Evolutionary conservation across 345 rosid genomes (phyloP).

Genomic region (Hibiscus mutabilis): DNA sequence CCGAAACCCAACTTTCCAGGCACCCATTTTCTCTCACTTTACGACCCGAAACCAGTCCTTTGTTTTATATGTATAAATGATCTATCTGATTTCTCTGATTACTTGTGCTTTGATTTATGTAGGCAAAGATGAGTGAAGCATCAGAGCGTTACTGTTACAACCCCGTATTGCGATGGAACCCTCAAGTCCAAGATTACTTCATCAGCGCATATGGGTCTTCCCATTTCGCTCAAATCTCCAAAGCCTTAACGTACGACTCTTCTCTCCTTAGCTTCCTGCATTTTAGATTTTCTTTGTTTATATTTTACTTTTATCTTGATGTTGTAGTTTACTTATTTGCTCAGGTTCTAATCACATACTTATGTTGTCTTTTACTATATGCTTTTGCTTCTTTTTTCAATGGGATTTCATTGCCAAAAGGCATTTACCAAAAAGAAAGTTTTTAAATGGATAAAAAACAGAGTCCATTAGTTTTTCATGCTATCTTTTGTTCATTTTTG

Average conservation of each 20-base stretch:
- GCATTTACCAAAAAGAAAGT: not conserved
- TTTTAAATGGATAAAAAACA: not conserved
- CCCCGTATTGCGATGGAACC: conserved; percentile 71
- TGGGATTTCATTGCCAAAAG: not conserved
- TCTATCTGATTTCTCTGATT: not conserved
- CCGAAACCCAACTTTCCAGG: conserved; percentile 17
- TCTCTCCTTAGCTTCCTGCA: not conserved
- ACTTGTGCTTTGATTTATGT: not conserved
- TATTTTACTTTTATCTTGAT: not conserved
- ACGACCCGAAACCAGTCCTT: not conserved
- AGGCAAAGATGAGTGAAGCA: conserved; percentile 42
- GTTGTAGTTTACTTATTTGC: not conserved
- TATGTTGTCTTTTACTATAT: not conserved
- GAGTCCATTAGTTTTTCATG: not conserved
- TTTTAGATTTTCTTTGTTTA: not conserved
- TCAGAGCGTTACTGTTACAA: conserved; percentile 65
- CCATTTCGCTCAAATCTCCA: conserved; percentile 70
- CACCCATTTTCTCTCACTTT: not conserved
- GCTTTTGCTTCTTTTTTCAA: not conserved
- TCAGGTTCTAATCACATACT: not conserved
- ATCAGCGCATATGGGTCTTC: conserved; percentile 66
- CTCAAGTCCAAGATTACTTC: conserved; percentile 79
- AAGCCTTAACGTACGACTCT: conserved; percentile 57
- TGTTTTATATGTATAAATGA: not conserved
- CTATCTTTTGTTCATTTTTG: not conserved